Percentiles rank a stretch among this genome's conserved stretches.
These are phyloP conservation scores for Diplocarpon mali DNA, from an alignment of 2,329 filamentous ascomycete genomes.

Conservation along the genomic window DNA sequence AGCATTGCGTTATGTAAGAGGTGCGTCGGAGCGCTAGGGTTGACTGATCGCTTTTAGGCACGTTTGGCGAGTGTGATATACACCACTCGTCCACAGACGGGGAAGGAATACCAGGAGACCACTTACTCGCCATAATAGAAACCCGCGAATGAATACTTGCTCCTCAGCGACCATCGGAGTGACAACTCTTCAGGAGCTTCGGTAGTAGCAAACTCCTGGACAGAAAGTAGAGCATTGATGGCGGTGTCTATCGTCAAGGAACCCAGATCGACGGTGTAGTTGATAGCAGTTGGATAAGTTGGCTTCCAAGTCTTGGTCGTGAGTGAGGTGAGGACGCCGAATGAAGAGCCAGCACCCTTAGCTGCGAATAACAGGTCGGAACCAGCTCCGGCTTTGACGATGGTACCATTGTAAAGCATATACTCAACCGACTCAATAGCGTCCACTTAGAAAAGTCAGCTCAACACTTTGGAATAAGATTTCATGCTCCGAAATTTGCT, in stretches of 20 bases:
- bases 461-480: no score
- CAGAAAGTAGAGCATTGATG: not conserved
- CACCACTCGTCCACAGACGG: no score
- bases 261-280: conserved; percentile 5
- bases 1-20: no score
- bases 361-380: conserved; percentile 11
- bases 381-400: conserved; percentile 1
- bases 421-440: conserved; percentile 6
- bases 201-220: conserved; percentile 10
- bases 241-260: not conserved
- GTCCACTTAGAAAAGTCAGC: conserved; percentile 1
- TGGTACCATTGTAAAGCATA: conserved; percentile 13
- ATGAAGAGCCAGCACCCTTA: conserved; percentile 9
- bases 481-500: no score
- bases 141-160: conserved; percentile 3
- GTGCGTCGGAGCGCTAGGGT: no score
- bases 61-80: no score
- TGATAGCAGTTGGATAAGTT: conserved; percentile 1
- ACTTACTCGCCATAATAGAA: conserved; percentile 9
- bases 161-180: conserved; percentile 4
- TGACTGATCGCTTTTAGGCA: no score
- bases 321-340: conserved; percentile 6
- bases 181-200: conserved; percentile 12
- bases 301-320: conserved; percentile 11
- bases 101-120: conserved; percentile 1